phyloP scores from a whole-genome alignment of 257 asterid species.

The Gardenia jasminoides region DNA sequence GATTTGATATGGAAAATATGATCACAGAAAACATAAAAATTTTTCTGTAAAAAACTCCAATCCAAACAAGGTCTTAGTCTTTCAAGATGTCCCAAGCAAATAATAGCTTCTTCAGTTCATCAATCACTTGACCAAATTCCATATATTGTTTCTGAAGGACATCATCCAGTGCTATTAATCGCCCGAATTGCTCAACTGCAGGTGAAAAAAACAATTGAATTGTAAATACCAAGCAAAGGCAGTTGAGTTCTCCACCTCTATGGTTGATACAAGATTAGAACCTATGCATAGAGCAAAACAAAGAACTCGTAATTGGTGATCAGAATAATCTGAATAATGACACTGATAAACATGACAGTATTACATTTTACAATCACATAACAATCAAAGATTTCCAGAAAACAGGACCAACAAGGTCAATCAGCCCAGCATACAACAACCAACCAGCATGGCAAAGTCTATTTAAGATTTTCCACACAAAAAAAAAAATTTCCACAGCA shows the following conservation, averaged over 20 bases:
- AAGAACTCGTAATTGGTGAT: no score
- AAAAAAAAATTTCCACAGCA: background rate
- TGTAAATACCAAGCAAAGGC: no score
- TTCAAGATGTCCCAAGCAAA: background rate
- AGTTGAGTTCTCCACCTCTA: no score
- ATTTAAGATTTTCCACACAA: background rate
- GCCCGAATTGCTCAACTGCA: no score
- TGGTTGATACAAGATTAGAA: no score
- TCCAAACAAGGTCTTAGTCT: no score
- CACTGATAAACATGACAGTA: background rate
- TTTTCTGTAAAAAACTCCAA: no score
- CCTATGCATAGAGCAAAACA: no score
- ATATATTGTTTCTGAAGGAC: background rate
- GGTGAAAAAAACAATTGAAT: no score
- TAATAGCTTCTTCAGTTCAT: background rate
- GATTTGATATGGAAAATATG: no score
- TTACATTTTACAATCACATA: background rate
- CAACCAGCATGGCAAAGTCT: background rate
- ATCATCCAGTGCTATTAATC: background rate
- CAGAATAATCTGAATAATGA: background rate
- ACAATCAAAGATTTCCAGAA: background rate
- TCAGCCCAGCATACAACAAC: constrained; percentile 2
- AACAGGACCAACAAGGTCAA: background rate
- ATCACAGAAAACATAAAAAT: no score
- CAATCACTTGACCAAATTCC: background rate